Conservation (phyloP, 306 rosid genomes). For the Leucaena leucocephala region DNA sequence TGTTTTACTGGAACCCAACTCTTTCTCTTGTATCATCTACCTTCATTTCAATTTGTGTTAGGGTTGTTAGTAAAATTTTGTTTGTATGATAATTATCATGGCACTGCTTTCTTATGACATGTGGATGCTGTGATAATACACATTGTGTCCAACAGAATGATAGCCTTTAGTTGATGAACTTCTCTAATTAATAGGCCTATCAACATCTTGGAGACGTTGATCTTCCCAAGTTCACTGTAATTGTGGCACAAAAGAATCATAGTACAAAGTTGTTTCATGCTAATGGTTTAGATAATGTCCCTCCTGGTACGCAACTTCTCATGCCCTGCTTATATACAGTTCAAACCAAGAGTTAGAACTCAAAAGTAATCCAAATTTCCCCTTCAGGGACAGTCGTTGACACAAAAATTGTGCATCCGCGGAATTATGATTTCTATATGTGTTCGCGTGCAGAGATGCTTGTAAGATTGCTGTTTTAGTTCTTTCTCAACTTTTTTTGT, state of each 20-base stretch:
- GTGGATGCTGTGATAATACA: neutral
- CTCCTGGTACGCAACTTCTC: slow-evolving; percentile 69
- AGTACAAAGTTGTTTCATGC: slow-evolving; percentile 75
- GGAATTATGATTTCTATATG: slow-evolving; percentile 83
- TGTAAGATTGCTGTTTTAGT: slow-evolving; percentile 51
- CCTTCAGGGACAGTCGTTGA: slow-evolving; percentile 87
- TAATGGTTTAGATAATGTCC: slow-evolving; percentile 68
- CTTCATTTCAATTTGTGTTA: neutral
- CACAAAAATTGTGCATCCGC: slow-evolving; percentile 74
- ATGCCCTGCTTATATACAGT: slow-evolving; percentile 1
- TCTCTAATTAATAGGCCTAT: slow-evolving; percentile 67
- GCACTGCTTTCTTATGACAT: neutral
- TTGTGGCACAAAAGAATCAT: slow-evolving; percentile 89
- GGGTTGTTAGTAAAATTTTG: neutral
- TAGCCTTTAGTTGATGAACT: slow-evolving; percentile 26
- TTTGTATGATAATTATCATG: neutral
- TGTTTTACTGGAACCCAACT: slow-evolving; percentile 48
- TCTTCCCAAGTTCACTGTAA: slow-evolving; percentile 78
- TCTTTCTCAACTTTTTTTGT: neutral
- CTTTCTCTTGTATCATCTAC: slow-evolving; percentile 15
- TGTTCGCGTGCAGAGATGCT: slow-evolving; percentile 83
- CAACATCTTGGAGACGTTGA: slow-evolving; percentile 70
- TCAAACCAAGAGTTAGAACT: slow-evolving; percentile 9
- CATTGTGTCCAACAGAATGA: neutral
- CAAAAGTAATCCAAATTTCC: slow-evolving; percentile 11